A percentile compares a stretch with the other conserved stretches of the same genome.
phyloP scores from a whole-genome alignment of 73 alveolate genomes.

The Breviolum minutum region DNA sequence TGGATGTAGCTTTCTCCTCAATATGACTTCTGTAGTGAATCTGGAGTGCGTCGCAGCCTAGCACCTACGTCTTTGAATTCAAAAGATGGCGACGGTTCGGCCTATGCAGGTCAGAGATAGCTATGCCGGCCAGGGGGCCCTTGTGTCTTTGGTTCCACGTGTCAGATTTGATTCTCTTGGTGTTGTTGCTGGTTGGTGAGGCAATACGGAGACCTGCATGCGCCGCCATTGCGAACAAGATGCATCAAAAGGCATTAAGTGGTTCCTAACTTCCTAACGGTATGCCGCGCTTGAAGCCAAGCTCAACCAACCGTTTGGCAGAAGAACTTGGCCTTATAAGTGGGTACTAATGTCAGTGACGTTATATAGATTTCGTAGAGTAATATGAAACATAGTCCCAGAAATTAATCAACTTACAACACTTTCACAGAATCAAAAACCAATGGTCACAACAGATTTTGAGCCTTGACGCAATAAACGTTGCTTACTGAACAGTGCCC shows the following conservation, averaged over 20 bases:
- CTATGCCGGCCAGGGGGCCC: conserved; percentile 41
- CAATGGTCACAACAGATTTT: background rate
- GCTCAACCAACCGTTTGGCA: too few species aligned
- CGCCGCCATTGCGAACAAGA: conserved; percentile 85
- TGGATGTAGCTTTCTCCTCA: too few species aligned
- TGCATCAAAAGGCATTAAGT: conserved; percentile 46
- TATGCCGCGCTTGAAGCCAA: background rate
- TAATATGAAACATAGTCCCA: too few species aligned
- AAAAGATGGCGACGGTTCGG: background rate
- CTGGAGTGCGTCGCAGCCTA: background rate
- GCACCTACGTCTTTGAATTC: background rate
- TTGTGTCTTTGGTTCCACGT: background rate
- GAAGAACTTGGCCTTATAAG: too few species aligned
- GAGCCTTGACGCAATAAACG: background rate
- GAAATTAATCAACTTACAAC: too few species aligned
- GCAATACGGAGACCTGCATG: conserved; percentile 91
- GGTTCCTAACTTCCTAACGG: background rate
- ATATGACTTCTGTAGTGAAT: background rate
- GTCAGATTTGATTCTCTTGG: background rate
- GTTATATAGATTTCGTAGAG: too few species aligned
- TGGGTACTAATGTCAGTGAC: too few species aligned
- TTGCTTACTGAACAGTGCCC: too few species aligned
- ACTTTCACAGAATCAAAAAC: too few species aligned
- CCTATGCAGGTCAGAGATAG: conserved; percentile 54
- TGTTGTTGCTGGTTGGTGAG: background rate